Percentiles rank a stretch among this genome's conserved stretches.
phyloP scores from a whole-genome alignment of 805 yeast genomes.

The Torulaspora franciscae region DNA sequence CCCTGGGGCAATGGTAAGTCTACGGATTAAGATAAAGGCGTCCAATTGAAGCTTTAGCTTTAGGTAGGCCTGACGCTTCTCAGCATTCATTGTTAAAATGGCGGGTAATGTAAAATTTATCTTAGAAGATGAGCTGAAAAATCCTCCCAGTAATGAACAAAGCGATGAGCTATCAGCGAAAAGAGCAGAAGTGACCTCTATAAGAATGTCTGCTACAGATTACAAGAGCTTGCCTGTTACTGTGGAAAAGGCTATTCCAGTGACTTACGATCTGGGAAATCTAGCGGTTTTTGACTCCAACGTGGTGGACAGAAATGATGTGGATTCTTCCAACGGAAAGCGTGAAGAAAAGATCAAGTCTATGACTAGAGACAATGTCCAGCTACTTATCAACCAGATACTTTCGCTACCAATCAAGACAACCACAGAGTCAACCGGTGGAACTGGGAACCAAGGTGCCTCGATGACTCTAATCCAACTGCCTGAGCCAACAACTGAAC shows the following conservation, averaged over 20 bases:
- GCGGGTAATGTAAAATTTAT: too few species aligned
- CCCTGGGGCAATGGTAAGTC: too few species aligned
- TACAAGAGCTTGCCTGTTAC: constrained; percentile 54
- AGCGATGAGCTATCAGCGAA: neutral
- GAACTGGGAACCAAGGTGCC: constrained; percentile 50
- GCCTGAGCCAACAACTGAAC: constrained; percentile 74
- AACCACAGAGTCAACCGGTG: constrained; percentile 67
- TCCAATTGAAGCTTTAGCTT: too few species aligned
- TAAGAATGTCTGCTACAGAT: constrained; percentile 21
- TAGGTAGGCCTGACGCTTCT: too few species aligned
- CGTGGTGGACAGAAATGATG: constrained; percentile 63
- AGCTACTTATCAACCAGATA: constrained; percentile 83
- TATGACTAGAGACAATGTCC: constrained; percentile 86
- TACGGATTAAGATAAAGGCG: too few species aligned
- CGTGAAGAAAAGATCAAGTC: constrained; percentile 61
- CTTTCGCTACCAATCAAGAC: constrained; percentile 83
- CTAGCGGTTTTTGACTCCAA: constrained; percentile 85
- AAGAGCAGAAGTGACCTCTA: constrained; percentile 3
- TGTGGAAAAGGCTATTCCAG: constrained; percentile 89
- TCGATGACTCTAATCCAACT: constrained; percentile 76
- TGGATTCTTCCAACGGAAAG: constrained; percentile 48
- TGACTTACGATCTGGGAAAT: constrained; percentile 83
- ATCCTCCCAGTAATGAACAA: neutral
- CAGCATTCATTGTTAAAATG: too few species aligned
- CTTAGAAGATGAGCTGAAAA: constrained; percentile 10